Evolutionary conservation across 345 rosid genomes (phyloP).

Genomic region (Populus davidiana): DNA sequence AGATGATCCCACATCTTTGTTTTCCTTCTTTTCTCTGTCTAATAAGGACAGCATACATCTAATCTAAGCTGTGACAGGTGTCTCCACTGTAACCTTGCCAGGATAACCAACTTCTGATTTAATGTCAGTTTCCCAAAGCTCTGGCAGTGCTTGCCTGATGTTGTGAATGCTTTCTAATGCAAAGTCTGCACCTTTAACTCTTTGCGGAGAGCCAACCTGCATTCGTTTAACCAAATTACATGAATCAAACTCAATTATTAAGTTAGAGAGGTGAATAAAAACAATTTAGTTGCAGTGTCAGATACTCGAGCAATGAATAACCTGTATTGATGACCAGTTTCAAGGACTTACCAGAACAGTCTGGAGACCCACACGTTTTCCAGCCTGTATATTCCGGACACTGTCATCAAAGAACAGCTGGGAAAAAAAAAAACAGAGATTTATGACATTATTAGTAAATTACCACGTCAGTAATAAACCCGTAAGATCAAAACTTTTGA

Average conservation of each 20-base stretch:
- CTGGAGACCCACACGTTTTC: conserved; percentile 63
- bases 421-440: background rate
- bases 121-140: conserved; percentile 60
- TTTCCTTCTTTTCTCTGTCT: background rate
- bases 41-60: background rate
- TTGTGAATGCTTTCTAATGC: conserved; percentile 80
- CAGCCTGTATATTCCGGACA: conserved; percentile 73
- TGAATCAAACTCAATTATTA: background rate
- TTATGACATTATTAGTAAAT: background rate
- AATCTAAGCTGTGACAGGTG: conserved; percentile 72
- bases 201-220: conserved; percentile 69
- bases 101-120: conserved; percentile 52
- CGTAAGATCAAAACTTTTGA: background rate
- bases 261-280: background rate
- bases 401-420: conserved; percentile 90
- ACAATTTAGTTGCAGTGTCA: background rate
- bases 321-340: background rate
- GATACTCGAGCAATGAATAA: too few species aligned
- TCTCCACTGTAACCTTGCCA: conserved; percentile 55
- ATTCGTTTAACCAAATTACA: background rate
- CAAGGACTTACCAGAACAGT: conserved; percentile 62
- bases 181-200: conserved; percentile 65
- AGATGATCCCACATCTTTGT: conserved; percentile 15
- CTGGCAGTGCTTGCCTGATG: conserved; percentile 70
- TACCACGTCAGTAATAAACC: background rate